phyloP scores from a whole-genome alignment of 805 yeast genomes.

The Metahyphopichia silvanorum region DNA sequence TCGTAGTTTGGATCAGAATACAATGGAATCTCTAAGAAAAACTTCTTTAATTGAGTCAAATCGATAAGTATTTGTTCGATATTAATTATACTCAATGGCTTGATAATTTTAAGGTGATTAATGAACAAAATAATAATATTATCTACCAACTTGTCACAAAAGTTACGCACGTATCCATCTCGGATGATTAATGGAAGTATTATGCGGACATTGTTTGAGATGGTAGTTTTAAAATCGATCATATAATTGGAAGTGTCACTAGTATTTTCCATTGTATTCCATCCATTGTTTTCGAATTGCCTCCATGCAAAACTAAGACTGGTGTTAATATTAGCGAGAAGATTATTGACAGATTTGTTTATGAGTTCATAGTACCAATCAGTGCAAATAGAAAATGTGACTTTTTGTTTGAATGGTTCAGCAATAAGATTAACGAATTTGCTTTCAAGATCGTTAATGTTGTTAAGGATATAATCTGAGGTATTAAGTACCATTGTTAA shows the following conservation, averaged over 20 bases:
- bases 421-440: constrained; percentile 42
- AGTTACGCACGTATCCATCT: constrained; percentile 66
- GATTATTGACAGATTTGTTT: constrained; percentile 50
- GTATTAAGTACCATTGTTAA: constrained; percentile 78
- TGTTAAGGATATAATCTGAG: constrained; percentile 81
- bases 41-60: constrained; percentile 57
- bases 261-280: constrained; percentile 63
- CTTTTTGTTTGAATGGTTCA: constrained; percentile 30
- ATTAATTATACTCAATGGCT: constrained; percentile 63
- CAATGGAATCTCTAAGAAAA: constrained; percentile 44
- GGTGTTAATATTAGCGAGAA: constrained; percentile 55
- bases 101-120: constrained; percentile 54
- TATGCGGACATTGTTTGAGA: constrained; percentile 43
- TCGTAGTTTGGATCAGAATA: constrained; percentile 36
- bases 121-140: constrained; percentile 53
- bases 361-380: constrained; percentile 57
- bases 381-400: constrained; percentile 56
- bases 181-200: constrained; percentile 61
- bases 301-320: constrained; percentile 77
- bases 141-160: constrained; percentile 76
- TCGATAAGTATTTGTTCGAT: constrained; percentile 84
- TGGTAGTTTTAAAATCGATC: constrained; percentile 48
- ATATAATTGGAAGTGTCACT: constrained; percentile 73
- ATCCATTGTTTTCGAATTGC: constrained; percentile 72
- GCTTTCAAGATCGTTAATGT: constrained; percentile 74